Conservation (phyloP, 352 stramenopile species). For the Phytophthora cactorum region DNA sequence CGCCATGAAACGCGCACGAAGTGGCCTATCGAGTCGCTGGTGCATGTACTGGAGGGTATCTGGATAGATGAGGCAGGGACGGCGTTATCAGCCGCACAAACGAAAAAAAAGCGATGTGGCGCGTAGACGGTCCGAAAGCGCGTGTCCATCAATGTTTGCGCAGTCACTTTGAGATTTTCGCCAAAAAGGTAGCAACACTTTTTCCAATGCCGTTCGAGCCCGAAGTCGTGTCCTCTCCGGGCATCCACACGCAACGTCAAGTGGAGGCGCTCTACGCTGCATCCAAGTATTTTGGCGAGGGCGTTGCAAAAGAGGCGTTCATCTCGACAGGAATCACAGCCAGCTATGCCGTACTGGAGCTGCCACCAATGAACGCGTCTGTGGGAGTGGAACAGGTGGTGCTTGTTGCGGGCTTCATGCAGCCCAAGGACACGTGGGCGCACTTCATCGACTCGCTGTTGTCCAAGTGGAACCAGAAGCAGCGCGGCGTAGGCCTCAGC, state of each 20-base stretch:
- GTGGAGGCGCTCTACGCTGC: conserved; percentile 58
- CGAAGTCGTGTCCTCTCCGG: conserved; percentile 33
- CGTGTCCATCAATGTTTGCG: conserved; percentile 11
- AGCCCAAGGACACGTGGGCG: conserved; percentile 63
- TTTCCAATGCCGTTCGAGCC: conserved; percentile 27
- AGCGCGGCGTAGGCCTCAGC: conserved; percentile 42
- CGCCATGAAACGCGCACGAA: no score
- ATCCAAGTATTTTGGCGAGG: conserved; percentile 45
- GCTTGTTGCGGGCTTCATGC: conserved; percentile 62
- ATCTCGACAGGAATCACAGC: conserved; percentile 56
- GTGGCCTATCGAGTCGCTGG: no score
- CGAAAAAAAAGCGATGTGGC: neutral
- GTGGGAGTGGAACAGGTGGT: conserved; percentile 50
- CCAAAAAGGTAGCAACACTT: conserved; percentile 6
- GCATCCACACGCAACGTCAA: conserved; percentile 51
- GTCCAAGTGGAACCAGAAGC: conserved; percentile 40
- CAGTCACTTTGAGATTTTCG: conserved; percentile 31
- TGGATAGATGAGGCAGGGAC: neutral
- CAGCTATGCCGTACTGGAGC: conserved; percentile 55
- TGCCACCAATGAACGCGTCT: conserved; percentile 26
- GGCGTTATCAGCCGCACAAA: neutral
- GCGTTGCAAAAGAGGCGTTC: conserved; percentile 16
- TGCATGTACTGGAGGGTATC: no score
- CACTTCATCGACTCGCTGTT: conserved; percentile 54
- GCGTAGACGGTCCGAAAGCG: conserved; percentile 1